phyloP scores from a whole-genome alignment of 2,329 filamentous ascomycete genomes.

The Eutypa lata region DNA sequence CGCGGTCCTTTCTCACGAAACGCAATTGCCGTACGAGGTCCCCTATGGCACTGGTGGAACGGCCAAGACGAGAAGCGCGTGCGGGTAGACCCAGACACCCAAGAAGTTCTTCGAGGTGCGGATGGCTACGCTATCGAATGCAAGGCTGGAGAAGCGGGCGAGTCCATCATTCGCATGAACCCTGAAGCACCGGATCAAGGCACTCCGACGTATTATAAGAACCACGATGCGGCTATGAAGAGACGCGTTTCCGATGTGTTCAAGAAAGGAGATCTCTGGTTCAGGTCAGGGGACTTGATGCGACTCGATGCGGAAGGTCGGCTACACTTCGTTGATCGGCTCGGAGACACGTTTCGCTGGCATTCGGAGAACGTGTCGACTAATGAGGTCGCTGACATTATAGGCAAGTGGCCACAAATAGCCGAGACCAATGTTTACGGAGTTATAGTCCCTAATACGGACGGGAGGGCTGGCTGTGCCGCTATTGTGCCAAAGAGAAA shows the following conservation, averaged over 20 bases:
- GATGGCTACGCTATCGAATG: conserved; percentile 64
- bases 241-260: conserved; percentile 64
- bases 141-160: conserved; percentile 61
- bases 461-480: conserved; percentile 40
- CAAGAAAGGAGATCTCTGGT: conserved; percentile 64
- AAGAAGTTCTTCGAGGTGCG: conserved; percentile 61
- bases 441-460: conserved; percentile 38
- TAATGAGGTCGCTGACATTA: conserved; percentile 39
- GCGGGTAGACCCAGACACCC: conserved; percentile 65
- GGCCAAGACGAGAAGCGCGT: conserved; percentile 61
- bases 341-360: conserved; percentile 74
- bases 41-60: conserved; percentile 51
- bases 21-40: conserved; percentile 67
- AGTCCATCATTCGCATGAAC: conserved; percentile 61
- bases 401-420: conserved; percentile 36
- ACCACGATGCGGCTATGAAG: conserved; percentile 59
- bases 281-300: conserved; percentile 65
- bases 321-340: conserved; percentile 65
- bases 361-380: conserved; percentile 45
- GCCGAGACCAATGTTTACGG: conserved; percentile 43
- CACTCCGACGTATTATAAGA: conserved; percentile 55
- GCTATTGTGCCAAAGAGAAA: conserved; percentile 34
- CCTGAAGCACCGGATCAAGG: conserved; percentile 54
- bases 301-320: conserved; percentile 57
- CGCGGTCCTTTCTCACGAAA: conserved; percentile 59